Percentiles rank a stretch among this genome's conserved stretches.
Evolutionary conservation across 805 yeast species (phyloP).

Genomic region (Brettanomyces anomalus): DNA sequence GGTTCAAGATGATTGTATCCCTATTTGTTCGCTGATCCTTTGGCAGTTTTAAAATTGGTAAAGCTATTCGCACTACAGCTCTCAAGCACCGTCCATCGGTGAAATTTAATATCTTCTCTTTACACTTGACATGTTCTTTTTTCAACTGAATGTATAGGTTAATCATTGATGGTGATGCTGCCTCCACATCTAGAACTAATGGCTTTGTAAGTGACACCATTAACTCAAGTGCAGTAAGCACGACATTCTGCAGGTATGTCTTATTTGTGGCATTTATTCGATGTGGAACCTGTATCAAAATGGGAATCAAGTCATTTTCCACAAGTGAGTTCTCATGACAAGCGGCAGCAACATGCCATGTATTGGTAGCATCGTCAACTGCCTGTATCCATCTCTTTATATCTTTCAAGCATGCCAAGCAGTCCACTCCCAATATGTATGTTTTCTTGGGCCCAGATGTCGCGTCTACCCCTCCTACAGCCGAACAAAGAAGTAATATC

Average conservation of each 20-base stretch:
- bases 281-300: constrained; percentile 56
- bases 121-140: constrained; percentile 62
- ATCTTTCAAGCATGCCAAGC: constrained; percentile 78
- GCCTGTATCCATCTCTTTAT: constrained; percentile 79
- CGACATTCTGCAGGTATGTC: constrained; percentile 38
- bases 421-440: constrained; percentile 83
- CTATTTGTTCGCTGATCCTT: constrained; percentile 52
- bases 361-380: constrained; percentile 64
- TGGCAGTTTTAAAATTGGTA: constrained; percentile 47
- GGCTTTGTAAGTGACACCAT: constrained; percentile 88
- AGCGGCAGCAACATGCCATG: constrained; percentile 80
- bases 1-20: constrained; percentile 63
- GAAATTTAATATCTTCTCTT: constrained; percentile 51
- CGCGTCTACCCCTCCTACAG: constrained; percentile 85
- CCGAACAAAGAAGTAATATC: constrained; percentile 73
- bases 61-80: constrained; percentile 60
- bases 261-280: constrained; percentile 24
- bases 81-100: constrained; percentile 54
- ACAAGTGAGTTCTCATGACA: constrained; percentile 75
- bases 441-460: constrained; percentile 29
- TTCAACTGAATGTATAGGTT: constrained; percentile 50
- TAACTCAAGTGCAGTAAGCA: constrained; percentile 66
- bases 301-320: constrained; percentile 61
- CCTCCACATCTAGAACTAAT: constrained; percentile 46
- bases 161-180: constrained; percentile 50